A percentile compares a stretch with the other conserved stretches of the same genome.
These are phyloP conservation scores for Phytophthora citricola DNA, from an alignment of 352 stramenopile genomes.

Conservation along the genomic window DNA sequence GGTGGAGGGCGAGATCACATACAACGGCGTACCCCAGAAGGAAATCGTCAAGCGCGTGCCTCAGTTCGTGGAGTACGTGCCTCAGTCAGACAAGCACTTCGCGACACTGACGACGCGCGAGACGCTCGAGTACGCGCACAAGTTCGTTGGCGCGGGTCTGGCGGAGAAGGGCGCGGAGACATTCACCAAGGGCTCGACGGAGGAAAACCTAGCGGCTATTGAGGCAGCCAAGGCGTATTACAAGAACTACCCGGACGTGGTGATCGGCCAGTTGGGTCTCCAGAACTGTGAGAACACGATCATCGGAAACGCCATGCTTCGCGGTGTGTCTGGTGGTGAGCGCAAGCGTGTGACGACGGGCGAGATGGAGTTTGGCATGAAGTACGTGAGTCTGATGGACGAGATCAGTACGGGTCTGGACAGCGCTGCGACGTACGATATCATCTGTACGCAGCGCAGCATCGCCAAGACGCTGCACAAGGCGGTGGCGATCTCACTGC, in stretches of 20 bases:
- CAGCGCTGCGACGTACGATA: constrained; percentile 55
- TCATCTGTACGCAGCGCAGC: constrained; percentile 42
- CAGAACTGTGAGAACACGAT: constrained; percentile 64
- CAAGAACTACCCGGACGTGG: constrained; percentile 34
- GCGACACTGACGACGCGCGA: constrained; percentile 41
- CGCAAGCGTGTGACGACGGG: constrained; percentile 77
- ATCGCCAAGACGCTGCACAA: constrained; percentile 48
- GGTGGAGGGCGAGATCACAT: constrained; percentile 29
- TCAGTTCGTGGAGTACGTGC: constrained; percentile 36
- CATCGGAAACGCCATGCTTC: constrained; percentile 57
- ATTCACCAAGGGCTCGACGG: constrained; percentile 29
- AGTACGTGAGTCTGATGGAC: constrained; percentile 72
- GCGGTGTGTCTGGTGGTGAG: constrained; percentile 68
- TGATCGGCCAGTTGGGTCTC: constrained; percentile 43
- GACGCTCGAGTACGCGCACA: constrained; percentile 21
- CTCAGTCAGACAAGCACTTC: constrained; percentile 35
- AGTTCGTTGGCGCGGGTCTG: constrained; percentile 29
- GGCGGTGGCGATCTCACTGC: constrained; percentile 71
- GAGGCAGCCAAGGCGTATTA: constrained; percentile 31
- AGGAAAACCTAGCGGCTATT: constrained; percentile 25
- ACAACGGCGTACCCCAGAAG: constrained; percentile 16
- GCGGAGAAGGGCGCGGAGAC: constrained; percentile 36
- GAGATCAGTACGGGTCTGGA: constrained; percentile 60
- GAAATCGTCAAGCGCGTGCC: constrained; percentile 20
- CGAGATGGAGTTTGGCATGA: constrained; percentile 90